A percentile compares a stretch with the other conserved stretches of the same genome.
Evolutionary conservation across 2,329 filamentous ascomycete species (phyloP).

Genomic region (Microsporum canis): DNA sequence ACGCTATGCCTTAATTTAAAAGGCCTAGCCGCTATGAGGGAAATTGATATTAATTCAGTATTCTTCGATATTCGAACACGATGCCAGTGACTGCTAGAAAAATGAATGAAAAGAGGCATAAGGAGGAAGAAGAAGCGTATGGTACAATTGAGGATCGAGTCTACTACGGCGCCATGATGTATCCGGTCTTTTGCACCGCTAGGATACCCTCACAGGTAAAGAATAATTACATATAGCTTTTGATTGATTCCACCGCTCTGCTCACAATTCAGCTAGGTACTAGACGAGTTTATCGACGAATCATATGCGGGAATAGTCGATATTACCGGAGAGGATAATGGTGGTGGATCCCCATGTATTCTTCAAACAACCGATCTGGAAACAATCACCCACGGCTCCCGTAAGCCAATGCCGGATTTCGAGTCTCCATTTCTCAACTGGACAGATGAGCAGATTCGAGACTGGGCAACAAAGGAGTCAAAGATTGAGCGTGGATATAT

Average conservation of each 20-base stretch:
- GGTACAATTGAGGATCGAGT: background rate
- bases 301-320: background rate
- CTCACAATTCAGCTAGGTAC: conserved; percentile 4
- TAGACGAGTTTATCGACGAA: conserved; percentile 10
- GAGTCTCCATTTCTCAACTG: conserved; percentile 4
- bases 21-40: background rate
- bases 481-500: background rate
- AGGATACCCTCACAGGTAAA: conserved; percentile 4
- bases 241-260: background rate
- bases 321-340: background rate
- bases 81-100: background rate
- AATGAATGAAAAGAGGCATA: background rate
- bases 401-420: conserved; percentile 9
- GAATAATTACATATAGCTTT: background rate
- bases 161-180: background rate
- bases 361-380: conserved; percentile 4
- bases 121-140: background rate
- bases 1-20: too few species aligned
- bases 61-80: background rate
- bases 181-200: conserved; percentile 5
- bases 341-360: conserved; percentile 1
- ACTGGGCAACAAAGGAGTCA: background rate
- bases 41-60: background rate
- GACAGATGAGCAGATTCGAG: background rate
- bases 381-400: conserved; percentile 8